Evolutionary conservation across 129 eudicot species (phyloP).

Genomic region (Saussurea involucrata): DNA sequence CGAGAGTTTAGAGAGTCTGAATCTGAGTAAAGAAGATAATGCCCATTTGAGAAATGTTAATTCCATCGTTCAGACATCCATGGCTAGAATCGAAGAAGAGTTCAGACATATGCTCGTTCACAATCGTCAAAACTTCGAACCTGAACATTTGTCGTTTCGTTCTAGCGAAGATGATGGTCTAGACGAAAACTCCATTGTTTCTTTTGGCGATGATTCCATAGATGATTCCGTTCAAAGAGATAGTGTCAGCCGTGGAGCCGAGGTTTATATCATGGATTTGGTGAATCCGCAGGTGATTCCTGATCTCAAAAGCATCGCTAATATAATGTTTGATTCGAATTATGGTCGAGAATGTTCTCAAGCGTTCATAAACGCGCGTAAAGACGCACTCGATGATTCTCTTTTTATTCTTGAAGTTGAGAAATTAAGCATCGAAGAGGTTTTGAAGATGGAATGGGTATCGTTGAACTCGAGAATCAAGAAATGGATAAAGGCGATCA

Average conservation of each 20-base stretch:
- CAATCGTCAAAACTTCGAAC: slow-evolving; percentile 77
- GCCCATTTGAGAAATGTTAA: slow-evolving; percentile 47
- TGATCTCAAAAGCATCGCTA: slow-evolving; percentile 67
- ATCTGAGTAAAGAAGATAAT: slow-evolving; percentile 35
- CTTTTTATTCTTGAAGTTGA: slow-evolving; percentile 77
- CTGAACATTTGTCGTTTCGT: slow-evolving; percentile 82
- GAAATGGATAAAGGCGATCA: slow-evolving; percentile 77
- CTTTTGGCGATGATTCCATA: slow-evolving; percentile 70
- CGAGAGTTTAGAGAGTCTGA: slow-evolving; percentile 52
- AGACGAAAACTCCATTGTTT: slow-evolving; percentile 54
- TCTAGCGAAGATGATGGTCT: slow-evolving; percentile 73
- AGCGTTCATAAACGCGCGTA: slow-evolving; percentile 58
- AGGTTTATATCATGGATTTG: slow-evolving; percentile 65
- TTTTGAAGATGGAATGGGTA: slow-evolving; percentile 86
- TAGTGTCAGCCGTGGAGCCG: slow-evolving; percentile 62
- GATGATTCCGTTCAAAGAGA: slow-evolving; percentile 71
- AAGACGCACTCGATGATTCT: slow-evolving; percentile 77
- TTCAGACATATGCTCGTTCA: slow-evolving; percentile 74
- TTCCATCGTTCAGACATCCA: slow-evolving; percentile 68
- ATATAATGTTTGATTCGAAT: slow-evolving; percentile 67
- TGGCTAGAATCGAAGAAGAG: slow-evolving; percentile 81
- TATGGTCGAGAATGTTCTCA: slow-evolving; percentile 83
- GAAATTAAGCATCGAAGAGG: slow-evolving; percentile 80
- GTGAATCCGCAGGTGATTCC: slow-evolving; percentile 63
- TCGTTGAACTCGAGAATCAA: slow-evolving; percentile 66